These are phyloP conservation scores for Peniophora sp. DNA, from an alignment of 1,284 basidiomycete species.

Conservation along the genomic window DNA sequence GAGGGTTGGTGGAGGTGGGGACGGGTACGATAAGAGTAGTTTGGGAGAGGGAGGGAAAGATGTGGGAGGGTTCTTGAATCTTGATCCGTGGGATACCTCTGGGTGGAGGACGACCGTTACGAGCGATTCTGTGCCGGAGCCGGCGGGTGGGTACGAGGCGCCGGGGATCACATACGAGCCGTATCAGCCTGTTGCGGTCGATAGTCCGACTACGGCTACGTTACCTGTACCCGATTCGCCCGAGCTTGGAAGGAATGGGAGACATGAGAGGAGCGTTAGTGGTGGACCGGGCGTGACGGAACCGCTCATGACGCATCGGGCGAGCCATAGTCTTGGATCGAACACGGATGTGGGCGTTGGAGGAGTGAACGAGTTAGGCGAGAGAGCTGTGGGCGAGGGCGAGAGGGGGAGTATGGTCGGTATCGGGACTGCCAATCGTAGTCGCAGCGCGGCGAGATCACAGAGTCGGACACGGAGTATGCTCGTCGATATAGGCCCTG, in stretches of 20 bases:
- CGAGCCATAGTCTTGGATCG: conserved; percentile 1
- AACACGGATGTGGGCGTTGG: conserved; percentile 2
- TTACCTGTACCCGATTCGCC: too few relatives aligned
- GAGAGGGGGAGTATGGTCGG: conserved; percentile 16
- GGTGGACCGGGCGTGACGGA: conserved; percentile 16
- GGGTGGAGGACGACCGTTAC: conserved; percentile 20
- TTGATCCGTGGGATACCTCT: conserved; percentile 16
- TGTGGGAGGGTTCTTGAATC: conserved; percentile 10
- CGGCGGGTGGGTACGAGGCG: conserved; percentile 3
- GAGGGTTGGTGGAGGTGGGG: conserved; percentile 16
- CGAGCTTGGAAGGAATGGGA: background rate
- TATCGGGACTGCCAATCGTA: conserved; percentile 10
- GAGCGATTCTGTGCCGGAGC: conserved; percentile 8
- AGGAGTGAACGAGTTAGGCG: conserved; percentile 12
- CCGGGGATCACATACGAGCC: conserved; percentile 5
- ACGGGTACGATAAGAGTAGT: conserved; percentile 16
- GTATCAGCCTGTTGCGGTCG: conserved; percentile 7
- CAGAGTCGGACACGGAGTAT: background rate
- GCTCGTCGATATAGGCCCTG: background rate
- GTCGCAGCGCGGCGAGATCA: background rate
- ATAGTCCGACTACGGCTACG: too few relatives aligned
- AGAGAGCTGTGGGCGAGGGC: background rate
- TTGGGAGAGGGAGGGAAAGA: conserved; percentile 8
- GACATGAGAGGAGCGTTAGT: conserved; percentile 10
- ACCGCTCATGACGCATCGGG: conserved; percentile 20